Evolutionary conservation across 2,329 filamentous ascomycete species (phyloP).

Genomic region (Mariannaea sp.): DNA sequence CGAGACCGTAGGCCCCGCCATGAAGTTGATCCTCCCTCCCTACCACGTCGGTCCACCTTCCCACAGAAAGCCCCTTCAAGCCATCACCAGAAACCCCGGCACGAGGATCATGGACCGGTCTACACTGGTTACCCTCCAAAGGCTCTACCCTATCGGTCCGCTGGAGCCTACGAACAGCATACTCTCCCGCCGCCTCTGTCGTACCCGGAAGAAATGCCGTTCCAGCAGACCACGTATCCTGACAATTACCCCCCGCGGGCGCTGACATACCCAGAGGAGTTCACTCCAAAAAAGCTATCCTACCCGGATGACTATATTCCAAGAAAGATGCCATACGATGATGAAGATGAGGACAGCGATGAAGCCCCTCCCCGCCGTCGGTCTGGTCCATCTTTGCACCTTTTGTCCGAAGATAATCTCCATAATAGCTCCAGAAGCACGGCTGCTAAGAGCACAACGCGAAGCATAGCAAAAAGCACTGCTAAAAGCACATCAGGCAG

Average conservation of each 20-base stretch:
- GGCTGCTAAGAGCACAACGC: constrained; percentile 22
- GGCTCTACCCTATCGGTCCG: constrained; percentile 27
- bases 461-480: constrained; percentile 23
- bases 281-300: constrained; percentile 26
- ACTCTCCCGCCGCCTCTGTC: constrained; percentile 20
- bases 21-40: constrained; percentile 46
- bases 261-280: constrained; percentile 32
- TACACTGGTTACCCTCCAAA: constrained; percentile 32
- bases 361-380: constrained; percentile 25
- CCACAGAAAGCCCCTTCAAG: constrained; percentile 47
- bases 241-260: constrained; percentile 31
- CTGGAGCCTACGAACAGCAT: constrained; percentile 28
- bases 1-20: constrained; percentile 52
- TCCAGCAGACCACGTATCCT: constrained; percentile 23
- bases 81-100: constrained; percentile 26
- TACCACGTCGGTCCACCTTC: constrained; percentile 53
- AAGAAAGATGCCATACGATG: constrained; percentile 21
- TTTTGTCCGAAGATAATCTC: constrained; percentile 32
- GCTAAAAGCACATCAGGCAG: constrained; percentile 6
- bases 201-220: constrained; percentile 34
- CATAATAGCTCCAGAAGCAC: constrained; percentile 20
- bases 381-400: constrained; percentile 28
- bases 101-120: constrained; percentile 26
- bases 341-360: constrained; percentile 30
- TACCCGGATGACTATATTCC: constrained; percentile 30